A percentile compares a stretch with the other conserved stretches of the same genome.
Conservation (phyloP, 495 filamentous ascomycete species). For the Cercophora sp. region DNA sequence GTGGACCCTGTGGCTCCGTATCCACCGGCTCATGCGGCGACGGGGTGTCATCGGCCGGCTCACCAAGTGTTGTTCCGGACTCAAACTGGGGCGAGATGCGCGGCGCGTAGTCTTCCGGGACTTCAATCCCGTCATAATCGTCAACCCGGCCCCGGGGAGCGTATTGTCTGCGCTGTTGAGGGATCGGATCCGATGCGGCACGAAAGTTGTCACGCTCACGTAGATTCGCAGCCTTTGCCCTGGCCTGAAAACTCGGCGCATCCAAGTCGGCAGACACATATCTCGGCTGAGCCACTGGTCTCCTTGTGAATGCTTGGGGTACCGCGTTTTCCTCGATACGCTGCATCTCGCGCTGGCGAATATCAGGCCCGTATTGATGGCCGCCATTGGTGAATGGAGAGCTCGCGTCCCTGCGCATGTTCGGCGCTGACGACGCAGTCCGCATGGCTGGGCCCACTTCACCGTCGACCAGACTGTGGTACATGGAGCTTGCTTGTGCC, state of each 20-base stretch:
- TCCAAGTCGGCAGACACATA: background rate
- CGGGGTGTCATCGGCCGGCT: too few relatives aligned
- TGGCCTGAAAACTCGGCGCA: background rate
- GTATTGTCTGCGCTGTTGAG: background rate
- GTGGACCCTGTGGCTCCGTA: too few relatives aligned
- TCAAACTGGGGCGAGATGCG: background rate
- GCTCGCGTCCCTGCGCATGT: background rate
- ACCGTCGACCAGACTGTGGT: background rate
- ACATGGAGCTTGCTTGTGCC: background rate
- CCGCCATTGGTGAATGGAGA: too few relatives aligned
- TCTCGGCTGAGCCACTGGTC: background rate
- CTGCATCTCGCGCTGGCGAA: too few relatives aligned
- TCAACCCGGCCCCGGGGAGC: too few relatives aligned
- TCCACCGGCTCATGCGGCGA: too few relatives aligned
- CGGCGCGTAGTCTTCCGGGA: background rate
- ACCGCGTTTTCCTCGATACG: too few relatives aligned
- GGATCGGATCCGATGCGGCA: too few relatives aligned
- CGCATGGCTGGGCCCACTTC: background rate
- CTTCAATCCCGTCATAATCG: too few relatives aligned
- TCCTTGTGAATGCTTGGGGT: too few relatives aligned
- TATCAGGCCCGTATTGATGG: too few relatives aligned
- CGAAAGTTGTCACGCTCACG: too few relatives aligned
- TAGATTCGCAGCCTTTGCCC: background rate
- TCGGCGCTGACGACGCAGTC: background rate
- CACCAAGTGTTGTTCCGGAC: background rate